Evolutionary conservation across 1,284 basidiomycete species (phyloP), one percentile per base, ranked within the genome.

Genomic region (Trichosporon sp.): DNA sequence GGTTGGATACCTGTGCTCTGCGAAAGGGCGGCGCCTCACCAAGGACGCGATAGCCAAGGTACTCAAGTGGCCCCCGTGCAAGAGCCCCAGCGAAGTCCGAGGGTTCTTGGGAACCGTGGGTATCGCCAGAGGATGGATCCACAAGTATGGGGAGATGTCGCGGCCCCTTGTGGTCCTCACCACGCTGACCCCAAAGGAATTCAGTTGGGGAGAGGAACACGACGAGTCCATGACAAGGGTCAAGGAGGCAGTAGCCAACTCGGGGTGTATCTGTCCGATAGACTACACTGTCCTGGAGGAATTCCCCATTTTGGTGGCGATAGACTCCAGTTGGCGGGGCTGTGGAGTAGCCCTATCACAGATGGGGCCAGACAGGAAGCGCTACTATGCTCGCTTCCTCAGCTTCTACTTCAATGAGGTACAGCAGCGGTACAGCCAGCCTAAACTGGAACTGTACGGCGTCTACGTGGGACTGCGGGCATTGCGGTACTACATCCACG

Each of bases 401-500:
- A 52, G 36, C 27, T 27, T 62, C 29, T 65, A 65, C 58, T 65
- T 58, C 57, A 65, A 65, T 21, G 32, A 58, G 21, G 25, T 59
- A 23, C 64, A 65, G 62, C 58, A 60, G 58, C 37, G 62, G 11
- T 64, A 64, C 19, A 61, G 59, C 23, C 59, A 61, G n/a, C 60
- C 63, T 2, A 64, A 64, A 44, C 40, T 64, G 19, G 63, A 64
- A 23, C 44, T 64, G 31, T 64, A 56, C 44, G 59, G 63, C 1
- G 54, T 64, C 10, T 64, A 49, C 25, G 58, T 57, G 2, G 63
- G 36, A 4, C 34, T 64, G 34, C 14, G 56, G 10, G 59, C 59
- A 1, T 4, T 57, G 6, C 58, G 63, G 1, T 9, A 57, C 29
- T 60, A 31, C 7, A 21, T 56, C 7, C 59, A 60, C 37, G 59